phyloP scores from a whole-genome alignment of 257 asterid genomes.

The Lavandula angustifolia region DNA sequence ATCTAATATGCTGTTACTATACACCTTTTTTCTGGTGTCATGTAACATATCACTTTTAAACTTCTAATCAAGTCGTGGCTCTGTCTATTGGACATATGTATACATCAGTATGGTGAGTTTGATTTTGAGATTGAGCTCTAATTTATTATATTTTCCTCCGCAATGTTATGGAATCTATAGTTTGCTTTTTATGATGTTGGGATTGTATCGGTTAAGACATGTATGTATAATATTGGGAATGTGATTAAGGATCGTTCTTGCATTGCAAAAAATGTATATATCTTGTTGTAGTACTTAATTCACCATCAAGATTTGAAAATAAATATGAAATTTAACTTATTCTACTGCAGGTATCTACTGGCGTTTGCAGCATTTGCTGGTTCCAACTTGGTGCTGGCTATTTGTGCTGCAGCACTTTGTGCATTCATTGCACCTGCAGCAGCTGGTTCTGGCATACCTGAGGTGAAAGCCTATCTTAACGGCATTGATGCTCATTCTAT shows the following conservation, averaged over 20 bases:
- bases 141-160: no score
- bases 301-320: constrained; percentile 28
- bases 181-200: background rate
- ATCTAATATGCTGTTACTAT: background rate
- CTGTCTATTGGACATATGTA: background rate
- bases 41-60: constrained; percentile 7
- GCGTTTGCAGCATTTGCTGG: constrained; percentile 78
- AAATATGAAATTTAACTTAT: constrained; percentile 29
- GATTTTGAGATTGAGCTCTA: no score
- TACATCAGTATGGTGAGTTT: background rate
- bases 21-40: background rate
- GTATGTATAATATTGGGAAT: background rate
- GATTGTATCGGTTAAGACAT: no score
- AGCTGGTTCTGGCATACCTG: constrained; percentile 99
- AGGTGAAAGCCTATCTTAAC: constrained; percentile 96
- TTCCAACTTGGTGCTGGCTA: constrained; percentile 56
- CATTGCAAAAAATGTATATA: constrained; percentile 9
- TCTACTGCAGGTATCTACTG: constrained; percentile 56
- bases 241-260: constrained; percentile 1
- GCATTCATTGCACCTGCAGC: constrained; percentile 95
- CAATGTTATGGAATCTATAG: no score
- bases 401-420: constrained; percentile 74
- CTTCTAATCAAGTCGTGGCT: background rate
- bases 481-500: constrained; percentile 97
- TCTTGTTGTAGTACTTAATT: constrained; percentile 15